Conservation (phyloP, 192 early-diverging fungal species). For the Pilobolus umbonatus region DNA sequence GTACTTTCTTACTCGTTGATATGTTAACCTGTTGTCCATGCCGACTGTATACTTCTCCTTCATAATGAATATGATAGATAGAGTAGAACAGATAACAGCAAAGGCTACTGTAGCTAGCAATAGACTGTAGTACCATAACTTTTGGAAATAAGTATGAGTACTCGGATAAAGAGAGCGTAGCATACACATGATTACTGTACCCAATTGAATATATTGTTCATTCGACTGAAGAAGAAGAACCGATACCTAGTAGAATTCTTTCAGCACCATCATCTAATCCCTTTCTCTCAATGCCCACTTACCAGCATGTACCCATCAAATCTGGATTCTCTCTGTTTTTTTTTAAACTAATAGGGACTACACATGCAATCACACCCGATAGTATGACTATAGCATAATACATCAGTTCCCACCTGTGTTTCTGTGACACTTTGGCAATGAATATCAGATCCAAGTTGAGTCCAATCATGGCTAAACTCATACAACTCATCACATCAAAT, state of each 20-base stretch:
- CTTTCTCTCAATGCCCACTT: background rate
- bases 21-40: background rate
- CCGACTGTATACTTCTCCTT: constrained; percentile 5
- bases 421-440: background rate
- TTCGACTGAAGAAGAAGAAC: constrained; percentile 10
- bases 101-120: constrained; percentile 1
- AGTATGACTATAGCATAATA: constrained; percentile 1
- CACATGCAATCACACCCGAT: background rate
- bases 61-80: background rate
- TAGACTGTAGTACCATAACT: constrained; percentile 19
- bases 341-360: background rate
- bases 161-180: background rate
- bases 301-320: background rate
- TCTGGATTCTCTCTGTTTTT: background rate
- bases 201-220: constrained; percentile 8
- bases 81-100: constrained; percentile 1
- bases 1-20: background rate
- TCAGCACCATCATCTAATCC: background rate
- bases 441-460: constrained; percentile 11
- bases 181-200: background rate
- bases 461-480: constrained; percentile 16
- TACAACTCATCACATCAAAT: constrained; percentile 11
- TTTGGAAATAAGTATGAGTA: background rate
- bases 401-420: background rate
- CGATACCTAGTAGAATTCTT: background rate